Percentiles rank a stretch among this genome's conserved stretches.
Evolutionary conservation across 257 asterid genomes (phyloP).

Genomic region (Gentiana dahurica): DNA sequence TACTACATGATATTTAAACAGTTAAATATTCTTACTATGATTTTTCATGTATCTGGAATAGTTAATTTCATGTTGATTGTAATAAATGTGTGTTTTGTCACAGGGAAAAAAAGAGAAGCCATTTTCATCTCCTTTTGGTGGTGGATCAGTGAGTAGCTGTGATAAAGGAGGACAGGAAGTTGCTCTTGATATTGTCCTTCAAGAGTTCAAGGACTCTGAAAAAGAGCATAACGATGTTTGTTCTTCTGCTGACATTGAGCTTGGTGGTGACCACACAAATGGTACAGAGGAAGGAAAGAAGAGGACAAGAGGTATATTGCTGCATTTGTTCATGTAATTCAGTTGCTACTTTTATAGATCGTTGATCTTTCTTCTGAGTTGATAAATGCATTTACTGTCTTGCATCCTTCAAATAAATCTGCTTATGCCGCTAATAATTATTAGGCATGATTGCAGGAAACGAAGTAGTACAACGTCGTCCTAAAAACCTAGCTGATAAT

Average conservation of each 20-base stretch:
- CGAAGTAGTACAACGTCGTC: too few species aligned
- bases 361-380: neutral
- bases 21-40: too few species aligned
- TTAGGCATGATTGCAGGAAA: too few species aligned
- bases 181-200: slow-evolving; percentile 37
- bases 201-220: slow-evolving; percentile 40
- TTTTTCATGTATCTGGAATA: too few species aligned
- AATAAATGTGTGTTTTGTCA: neutral
- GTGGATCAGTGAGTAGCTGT: slow-evolving; percentile 11
- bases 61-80: too few species aligned
- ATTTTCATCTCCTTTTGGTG: slow-evolving; percentile 21
- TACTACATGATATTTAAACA: neutral
- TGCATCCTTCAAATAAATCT: too few species aligned
- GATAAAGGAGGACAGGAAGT: slow-evolving; percentile 17
- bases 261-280: slow-evolving; percentile 8
- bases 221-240: slow-evolving; percentile 11
- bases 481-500: too few species aligned
- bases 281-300: slow-evolving; percentile 21
- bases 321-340: neutral
- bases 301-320: slow-evolving; percentile 32
- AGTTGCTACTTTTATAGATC: neutral
- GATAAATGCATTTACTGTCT: neutral
- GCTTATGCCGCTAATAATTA: too few species aligned
- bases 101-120: slow-evolving; percentile 39
- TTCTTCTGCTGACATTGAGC: slow-evolving; percentile 11